Evolutionary conservation across 148 eudicot genomes (phyloP).

Genomic region (Fagopyrum esculentum): DNA sequence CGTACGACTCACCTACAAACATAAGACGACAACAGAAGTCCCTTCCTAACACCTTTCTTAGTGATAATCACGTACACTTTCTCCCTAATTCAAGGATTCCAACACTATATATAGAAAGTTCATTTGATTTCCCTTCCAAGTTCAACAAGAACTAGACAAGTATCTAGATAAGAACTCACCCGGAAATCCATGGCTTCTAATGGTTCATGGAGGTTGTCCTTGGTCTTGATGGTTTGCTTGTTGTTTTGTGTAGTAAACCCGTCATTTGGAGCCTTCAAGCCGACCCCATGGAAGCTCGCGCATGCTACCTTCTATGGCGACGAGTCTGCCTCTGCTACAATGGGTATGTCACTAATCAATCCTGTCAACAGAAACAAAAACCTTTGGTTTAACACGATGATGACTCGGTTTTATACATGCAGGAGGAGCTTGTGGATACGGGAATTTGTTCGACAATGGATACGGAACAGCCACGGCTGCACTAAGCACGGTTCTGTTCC

Average conservation of each 20-base stretch:
- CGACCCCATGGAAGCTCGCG: conserved; percentile 43
- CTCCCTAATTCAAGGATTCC: neutral
- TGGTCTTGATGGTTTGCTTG: neutral
- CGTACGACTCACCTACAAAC: neutral
- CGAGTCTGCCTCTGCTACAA: conserved; percentile 53
- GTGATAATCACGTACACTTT: conserved; percentile 1
- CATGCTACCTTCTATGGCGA: conserved; percentile 84
- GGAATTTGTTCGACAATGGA: conserved; percentile 54
- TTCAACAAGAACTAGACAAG: neutral
- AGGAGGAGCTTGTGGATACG: conserved; percentile 96
- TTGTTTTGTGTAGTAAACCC: neutral
- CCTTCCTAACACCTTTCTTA: neutral
- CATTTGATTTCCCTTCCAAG: conserved; percentile 4
- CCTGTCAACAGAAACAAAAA: neutral
- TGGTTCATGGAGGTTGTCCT: neutral
- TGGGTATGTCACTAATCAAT: conserved; percentile 40
- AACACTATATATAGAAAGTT: neutral
- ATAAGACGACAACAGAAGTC: neutral
- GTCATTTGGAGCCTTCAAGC: conserved; percentile 11
- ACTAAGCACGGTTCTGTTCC: conserved; percentile 65
- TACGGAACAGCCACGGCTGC: conserved; percentile 81
- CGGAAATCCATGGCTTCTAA: neutral
- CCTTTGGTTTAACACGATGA: neutral
- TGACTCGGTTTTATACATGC: neutral
- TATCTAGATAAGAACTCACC: neutral